These are phyloP conservation scores for Russula emetica DNA, from an alignment of 768 basidiomycete species.

Conservation along the genomic window DNA sequence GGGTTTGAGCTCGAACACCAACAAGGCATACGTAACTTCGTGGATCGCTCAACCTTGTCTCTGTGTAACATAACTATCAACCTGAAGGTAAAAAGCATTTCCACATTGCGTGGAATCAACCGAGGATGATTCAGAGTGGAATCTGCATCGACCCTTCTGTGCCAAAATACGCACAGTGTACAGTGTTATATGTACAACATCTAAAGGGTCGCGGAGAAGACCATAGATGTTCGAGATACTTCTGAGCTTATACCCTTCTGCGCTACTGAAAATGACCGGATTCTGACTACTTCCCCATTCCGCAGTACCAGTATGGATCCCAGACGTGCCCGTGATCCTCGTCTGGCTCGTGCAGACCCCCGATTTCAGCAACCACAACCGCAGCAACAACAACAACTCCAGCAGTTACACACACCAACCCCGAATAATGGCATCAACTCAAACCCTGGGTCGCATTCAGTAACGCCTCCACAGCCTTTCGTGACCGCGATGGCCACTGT, in stretches of 20 bases:
- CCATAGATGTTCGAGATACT: slow-evolving; percentile 88
- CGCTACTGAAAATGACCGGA: slow-evolving; percentile 24
- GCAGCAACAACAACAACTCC: slow-evolving; percentile 30
- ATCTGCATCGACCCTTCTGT: slow-evolving; percentile 65
- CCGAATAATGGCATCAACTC: slow-evolving; percentile 18
- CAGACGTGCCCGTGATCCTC: slow-evolving; percentile 73
- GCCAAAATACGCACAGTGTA: slow-evolving; percentile 21
- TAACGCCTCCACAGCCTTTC: slow-evolving; percentile 29
- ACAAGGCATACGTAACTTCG: neutral
- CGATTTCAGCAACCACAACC: slow-evolving; percentile 46
- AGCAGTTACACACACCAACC: neutral
- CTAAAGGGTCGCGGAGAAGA: slow-evolving; percentile 69
- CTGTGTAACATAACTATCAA: neutral
- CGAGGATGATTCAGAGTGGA: slow-evolving; percentile 92
- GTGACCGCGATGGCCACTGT: slow-evolving; percentile 24
- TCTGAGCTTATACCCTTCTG: slow-evolving; percentile 49
- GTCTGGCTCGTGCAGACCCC: slow-evolving; percentile 66
- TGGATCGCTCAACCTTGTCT: neutral
- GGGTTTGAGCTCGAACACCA: neutral
- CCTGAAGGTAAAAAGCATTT: slow-evolving; percentile 17
- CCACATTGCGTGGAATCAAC: neutral
- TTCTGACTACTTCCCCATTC: slow-evolving; percentile 24
- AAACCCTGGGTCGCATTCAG: slow-evolving; percentile 20
- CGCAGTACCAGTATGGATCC: slow-evolving; percentile 59
- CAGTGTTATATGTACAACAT: slow-evolving; percentile 16